Evolutionary conservation across 1,284 basidiomycete species (phyloP).

Genomic region (Crepidotus sp.): DNA sequence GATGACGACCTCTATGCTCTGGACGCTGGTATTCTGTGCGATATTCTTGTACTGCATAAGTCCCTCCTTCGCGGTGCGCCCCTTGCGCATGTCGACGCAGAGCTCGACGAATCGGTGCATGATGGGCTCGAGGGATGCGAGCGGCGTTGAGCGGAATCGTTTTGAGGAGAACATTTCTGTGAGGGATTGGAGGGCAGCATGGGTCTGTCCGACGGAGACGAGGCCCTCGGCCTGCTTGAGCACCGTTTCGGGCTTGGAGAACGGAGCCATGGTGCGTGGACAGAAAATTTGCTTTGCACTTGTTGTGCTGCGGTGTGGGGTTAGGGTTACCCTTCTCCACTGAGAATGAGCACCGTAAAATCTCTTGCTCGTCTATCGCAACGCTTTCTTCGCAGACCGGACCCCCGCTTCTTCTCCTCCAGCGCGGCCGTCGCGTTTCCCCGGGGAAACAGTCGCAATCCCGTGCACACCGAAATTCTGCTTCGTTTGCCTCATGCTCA

Average conservation of each 20-base stretch:
- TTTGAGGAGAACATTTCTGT: conserved; percentile 92
- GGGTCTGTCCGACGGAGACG: conserved; percentile 81
- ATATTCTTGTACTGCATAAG: conserved; percentile 97
- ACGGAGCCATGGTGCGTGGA: conserved; percentile 61
- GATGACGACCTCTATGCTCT: conserved; percentile 89
- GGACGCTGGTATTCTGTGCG: conserved; percentile 87
- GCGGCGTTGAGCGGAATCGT: conserved; percentile 88
- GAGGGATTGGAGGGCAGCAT: conserved; percentile 82
- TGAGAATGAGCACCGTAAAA: too few species aligned
- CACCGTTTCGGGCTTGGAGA: conserved; percentile 86
- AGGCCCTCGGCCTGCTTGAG: conserved; percentile 90
- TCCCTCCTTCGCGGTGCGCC: conserved; percentile 89
- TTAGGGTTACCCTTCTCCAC: not conserved
- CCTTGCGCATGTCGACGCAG: conserved; percentile 93
- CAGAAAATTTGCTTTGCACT: conserved; percentile 1
- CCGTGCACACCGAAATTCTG: too few species aligned
- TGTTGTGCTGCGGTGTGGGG: not conserved
- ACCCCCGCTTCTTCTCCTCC: too few species aligned
- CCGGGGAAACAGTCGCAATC: too few species aligned
- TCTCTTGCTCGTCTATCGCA: too few species aligned
- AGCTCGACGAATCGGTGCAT: conserved; percentile 92
- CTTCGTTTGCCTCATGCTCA: too few species aligned
- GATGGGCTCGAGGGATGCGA: conserved; percentile 90
- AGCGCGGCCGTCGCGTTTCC: too few species aligned
- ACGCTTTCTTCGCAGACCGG: too few species aligned